Evolutionary conservation across 2,329 filamentous ascomycete genomes (phyloP), one percentile per base, ranked within the genome.

Genomic region (Coniochaeta prunicola): DNA sequence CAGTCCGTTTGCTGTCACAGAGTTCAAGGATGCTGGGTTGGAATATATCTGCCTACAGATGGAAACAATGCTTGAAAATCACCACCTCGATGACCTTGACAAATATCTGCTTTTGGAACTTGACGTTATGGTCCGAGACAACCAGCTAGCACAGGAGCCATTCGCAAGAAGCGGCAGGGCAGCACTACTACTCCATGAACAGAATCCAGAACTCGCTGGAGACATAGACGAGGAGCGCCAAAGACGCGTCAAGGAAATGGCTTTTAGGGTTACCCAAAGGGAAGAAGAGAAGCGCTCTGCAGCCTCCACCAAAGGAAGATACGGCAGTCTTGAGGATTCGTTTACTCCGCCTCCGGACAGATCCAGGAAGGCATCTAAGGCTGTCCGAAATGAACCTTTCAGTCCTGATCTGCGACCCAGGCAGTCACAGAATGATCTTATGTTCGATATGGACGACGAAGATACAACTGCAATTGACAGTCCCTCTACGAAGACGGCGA

Each of bases 361-460:
- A 59, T 62, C 61, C 28, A 77, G 80, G 58, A 74, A 74, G 57
- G 82, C 77, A 59, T 76, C 76, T 1, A 83, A 78, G 59, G 65
- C 65, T 6, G 67, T 67, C 21, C 75, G 72, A 15, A 86, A 85
- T 62, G 84, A 85, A 61, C 77, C 80, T 0, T 79, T 82, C 57
- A 90, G 85, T 59, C 91, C 91, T 1, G 78, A 76, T 19, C 76
- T 94, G 50, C 86, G 84, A 58, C 80, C 88, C 1, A 91, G 85
- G 66, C 80, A 80, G 21, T 92, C 89, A 0, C 77, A 81, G 1
- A 80, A 80, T 38, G 92, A 97, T 65, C 80, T 97, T 58, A 96
- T 96, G 71, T 97, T 97, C 68, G 86, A 91, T 64, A 97, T 97
- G 92, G 93, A 96, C 60, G 92, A 96, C 38, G 91, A 92, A 48